Percentiles rank a stretch among this genome's conserved stretches.
phyloP scores from a whole-genome alignment of 352 stramenopile genomes.

The Phytophthora kernoviae region DNA sequence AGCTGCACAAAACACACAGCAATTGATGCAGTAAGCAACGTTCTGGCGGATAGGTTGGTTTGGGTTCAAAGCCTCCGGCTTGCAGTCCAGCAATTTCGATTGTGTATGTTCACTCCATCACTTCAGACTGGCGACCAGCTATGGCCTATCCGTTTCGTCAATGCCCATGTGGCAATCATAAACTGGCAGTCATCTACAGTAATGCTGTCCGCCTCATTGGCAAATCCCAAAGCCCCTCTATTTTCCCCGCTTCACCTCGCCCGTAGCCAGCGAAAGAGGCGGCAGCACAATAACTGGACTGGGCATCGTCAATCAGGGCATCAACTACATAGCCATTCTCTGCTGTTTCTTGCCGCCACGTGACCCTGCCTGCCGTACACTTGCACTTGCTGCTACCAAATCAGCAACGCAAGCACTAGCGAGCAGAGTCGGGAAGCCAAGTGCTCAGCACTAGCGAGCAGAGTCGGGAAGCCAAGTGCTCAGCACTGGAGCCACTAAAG shows the following conservation, averaged over 20 bases:
- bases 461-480: neutral
- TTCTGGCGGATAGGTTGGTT: no score
- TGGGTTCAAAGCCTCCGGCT: no score
- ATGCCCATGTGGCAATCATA: no score
- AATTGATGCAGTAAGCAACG: no score
- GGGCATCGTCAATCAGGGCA: neutral
- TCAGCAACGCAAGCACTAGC: constrained; percentile 24
- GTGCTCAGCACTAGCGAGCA: neutral
- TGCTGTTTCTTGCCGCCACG: no score
- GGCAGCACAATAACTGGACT: neutral
- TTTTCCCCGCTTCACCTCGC: neutral
- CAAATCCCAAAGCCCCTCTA: neutral
- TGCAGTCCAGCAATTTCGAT: no score
- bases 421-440: neutral
- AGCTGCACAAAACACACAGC: no score
- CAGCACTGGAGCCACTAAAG: neutral
- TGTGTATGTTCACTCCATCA: no score
- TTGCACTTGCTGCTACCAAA: constrained; percentile 13
- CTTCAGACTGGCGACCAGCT: no score
- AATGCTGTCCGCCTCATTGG: neutral
- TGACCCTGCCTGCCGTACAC: no score
- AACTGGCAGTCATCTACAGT: neutral
- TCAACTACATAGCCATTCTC: neutral
- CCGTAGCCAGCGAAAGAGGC: neutral
- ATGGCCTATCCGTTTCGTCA: no score